Evolutionary conservation across 805 yeast genomes (phyloP).

Genomic region (Wickerhamiella galacta): DNA sequence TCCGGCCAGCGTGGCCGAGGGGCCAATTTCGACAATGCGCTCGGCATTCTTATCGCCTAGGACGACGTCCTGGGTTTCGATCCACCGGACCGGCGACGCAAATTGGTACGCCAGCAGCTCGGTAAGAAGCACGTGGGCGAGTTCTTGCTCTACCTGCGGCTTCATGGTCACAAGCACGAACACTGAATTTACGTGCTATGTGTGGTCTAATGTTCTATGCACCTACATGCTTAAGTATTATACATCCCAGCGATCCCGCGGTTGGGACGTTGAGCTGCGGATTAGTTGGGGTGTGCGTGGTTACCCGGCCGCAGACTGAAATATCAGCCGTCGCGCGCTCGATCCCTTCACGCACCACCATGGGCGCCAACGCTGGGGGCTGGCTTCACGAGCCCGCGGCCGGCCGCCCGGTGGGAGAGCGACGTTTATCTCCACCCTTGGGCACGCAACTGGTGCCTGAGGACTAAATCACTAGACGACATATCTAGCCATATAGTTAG

Average conservation of each 20-base stretch:
- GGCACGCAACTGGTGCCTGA: slow-evolving; percentile 4
- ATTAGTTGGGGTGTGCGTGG: background rate
- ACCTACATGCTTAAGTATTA: no score
- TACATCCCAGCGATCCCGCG: background rate
- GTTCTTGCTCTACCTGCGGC: slow-evolving; percentile 95
- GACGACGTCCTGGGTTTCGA: slow-evolving; percentile 97
- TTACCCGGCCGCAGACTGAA: background rate
- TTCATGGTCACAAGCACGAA: slow-evolving; percentile 32
- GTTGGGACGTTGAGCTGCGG: background rate
- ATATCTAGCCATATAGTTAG: slow-evolving; percentile 1
- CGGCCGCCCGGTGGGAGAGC: slow-evolving; percentile 4
- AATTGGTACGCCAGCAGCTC: slow-evolving; percentile 97
- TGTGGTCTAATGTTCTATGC: background rate
- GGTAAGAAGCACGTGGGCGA: slow-evolving; percentile 84
- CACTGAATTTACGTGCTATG: no score
- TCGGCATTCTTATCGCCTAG: slow-evolving; percentile 88
- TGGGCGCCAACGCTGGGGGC: background rate
- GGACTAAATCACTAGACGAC: slow-evolving; percentile 11
- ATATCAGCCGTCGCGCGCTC: slow-evolving; percentile 4
- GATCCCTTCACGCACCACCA: background rate
- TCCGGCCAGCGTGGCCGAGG: slow-evolving; percentile 96
- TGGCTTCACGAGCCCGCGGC: slow-evolving; percentile 1
- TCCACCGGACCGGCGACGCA: slow-evolving; percentile 99
- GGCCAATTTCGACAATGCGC: slow-evolving; percentile 96
- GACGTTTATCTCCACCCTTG: slow-evolving; percentile 11